A percentile compares a stretch with the other conserved stretches of the same genome.
Conservation (phyloP, 305 asterid genomes). For the Striga hermonthica region DNA sequence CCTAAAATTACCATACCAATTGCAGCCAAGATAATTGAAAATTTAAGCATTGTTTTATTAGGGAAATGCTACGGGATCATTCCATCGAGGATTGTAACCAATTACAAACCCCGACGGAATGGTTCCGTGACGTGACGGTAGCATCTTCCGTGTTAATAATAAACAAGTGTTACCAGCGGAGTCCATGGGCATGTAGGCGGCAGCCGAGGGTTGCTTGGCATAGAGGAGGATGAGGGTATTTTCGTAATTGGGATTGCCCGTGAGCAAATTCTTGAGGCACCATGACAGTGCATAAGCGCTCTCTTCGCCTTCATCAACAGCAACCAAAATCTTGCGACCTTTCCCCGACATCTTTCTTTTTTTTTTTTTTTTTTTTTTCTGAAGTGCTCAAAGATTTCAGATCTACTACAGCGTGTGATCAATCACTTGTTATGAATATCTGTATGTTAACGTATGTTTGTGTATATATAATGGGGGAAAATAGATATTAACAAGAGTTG, state of each 20-base stretch:
- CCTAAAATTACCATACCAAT: constrained; percentile 18
- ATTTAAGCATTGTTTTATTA: too few species aligned
- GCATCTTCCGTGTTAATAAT: too few species aligned
- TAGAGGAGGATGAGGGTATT: constrained; percentile 52
- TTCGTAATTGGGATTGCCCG: constrained; percentile 27
- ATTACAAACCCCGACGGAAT: too few species aligned
- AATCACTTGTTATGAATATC: too few species aligned
- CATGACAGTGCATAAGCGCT: constrained; percentile 60
- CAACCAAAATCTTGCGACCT: constrained; percentile 52
- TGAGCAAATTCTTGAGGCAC: constrained; percentile 50
- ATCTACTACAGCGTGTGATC: too few species aligned
- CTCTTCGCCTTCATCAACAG: constrained; percentile 66
- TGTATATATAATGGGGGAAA: too few species aligned
- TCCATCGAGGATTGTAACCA: too few species aligned
- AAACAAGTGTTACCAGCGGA: constrained; percentile 41
- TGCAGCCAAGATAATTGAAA: background rate
- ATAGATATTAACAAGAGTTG: too few species aligned
- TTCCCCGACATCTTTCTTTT: constrained; percentile 24
- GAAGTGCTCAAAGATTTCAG: too few species aligned
- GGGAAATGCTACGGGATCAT: too few species aligned
- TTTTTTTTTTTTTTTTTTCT: background rate
- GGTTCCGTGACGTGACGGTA: too few species aligned
- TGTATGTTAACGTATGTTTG: too few species aligned
- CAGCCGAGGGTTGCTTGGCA: constrained; percentile 35
- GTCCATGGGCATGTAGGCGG: constrained; percentile 44